These are phyloP conservation scores for Fraxinus latifolia DNA, from an alignment of 305 asterid species.

Conservation along the genomic window DNA sequence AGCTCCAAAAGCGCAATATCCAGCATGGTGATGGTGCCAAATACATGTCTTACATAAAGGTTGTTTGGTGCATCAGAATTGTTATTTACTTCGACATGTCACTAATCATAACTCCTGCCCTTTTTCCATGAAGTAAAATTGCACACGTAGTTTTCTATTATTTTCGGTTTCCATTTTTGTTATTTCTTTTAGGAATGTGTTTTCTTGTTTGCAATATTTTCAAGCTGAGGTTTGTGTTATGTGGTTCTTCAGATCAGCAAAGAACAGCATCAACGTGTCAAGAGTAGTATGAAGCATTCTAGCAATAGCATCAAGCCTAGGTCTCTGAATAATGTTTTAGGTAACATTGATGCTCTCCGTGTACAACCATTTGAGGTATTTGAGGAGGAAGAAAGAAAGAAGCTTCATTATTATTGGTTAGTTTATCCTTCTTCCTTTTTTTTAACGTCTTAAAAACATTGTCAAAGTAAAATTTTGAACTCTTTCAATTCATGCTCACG, in stretches of 20 bases:
- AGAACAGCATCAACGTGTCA: constrained; percentile 78
- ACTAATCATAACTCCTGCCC: not conserved
- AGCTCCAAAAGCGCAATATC: constrained; percentile 55
- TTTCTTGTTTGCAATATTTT: constrained; percentile 15
- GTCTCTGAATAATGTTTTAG: constrained; percentile 74
- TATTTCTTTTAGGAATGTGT: constrained; percentile 16
- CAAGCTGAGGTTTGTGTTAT: constrained; percentile 18
- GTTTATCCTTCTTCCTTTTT: constrained; percentile 26
- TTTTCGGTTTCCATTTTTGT: not conserved
- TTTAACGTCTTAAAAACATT: not conserved
- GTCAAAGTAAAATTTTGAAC: constrained; percentile 21
- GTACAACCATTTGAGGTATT: constrained; percentile 86
- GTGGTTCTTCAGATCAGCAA: constrained; percentile 76
- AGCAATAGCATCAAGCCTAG: constrained; percentile 69
- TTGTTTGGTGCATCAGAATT: constrained; percentile 26
- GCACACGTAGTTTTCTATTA: not conserved
- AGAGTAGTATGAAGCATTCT: constrained; percentile 73
- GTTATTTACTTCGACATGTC: constrained; percentile 10
- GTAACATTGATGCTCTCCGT: constrained; percentile 59
- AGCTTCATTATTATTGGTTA: constrained; percentile 78
- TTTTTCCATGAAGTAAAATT: not conserved
- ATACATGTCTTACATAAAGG: constrained; percentile 96
- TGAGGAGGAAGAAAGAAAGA: constrained; percentile 88
- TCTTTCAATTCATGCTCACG: constrained; percentile 21
- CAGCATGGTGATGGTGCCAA: constrained; percentile 73